Conservation (phyloP, 75 land plant species). For the Pinus taeda region DNA sequence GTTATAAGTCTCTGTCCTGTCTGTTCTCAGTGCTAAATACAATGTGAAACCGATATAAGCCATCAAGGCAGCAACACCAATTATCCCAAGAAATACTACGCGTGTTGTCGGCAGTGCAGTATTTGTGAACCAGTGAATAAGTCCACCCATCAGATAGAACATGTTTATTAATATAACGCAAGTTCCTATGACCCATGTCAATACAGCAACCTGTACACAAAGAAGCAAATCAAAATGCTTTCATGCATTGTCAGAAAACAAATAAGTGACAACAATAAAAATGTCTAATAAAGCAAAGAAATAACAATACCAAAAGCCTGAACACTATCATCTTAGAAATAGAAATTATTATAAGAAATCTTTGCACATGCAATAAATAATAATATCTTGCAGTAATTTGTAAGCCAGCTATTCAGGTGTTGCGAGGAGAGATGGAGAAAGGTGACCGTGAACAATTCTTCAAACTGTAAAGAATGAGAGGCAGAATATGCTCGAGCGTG, state of each 20-base stretch:
- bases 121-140: conserved; percentile 17
- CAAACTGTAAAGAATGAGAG: no score
- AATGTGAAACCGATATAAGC: conserved; percentile 16
- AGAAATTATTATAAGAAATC: neutral
- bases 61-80: conserved; percentile 15
- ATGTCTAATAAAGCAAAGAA: neutral
- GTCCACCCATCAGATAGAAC: conserved; percentile 15
- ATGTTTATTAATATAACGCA: conserved; percentile 20
- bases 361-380: neutral
- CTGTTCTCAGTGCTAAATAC: conserved; percentile 27
- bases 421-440: no score
- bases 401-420: neutral
- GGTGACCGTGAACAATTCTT: no score
- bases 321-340: neutral
- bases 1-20: conserved; percentile 19
- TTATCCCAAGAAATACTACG: neutral
- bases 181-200: conserved; percentile 24
- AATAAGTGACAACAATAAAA: neutral
- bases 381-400: neutral
- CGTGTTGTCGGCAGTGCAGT: neutral
- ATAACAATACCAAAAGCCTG: neutral
- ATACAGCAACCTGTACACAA: conserved; percentile 14
- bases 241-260: neutral
- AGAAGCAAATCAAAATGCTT: neutral
- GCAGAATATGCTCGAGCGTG: no score